Evolutionary conservation across 768 basidiomycete genomes (phyloP), one percentile per base, ranked within the genome.

Genomic region (Dioszegia hungarica): DNA sequence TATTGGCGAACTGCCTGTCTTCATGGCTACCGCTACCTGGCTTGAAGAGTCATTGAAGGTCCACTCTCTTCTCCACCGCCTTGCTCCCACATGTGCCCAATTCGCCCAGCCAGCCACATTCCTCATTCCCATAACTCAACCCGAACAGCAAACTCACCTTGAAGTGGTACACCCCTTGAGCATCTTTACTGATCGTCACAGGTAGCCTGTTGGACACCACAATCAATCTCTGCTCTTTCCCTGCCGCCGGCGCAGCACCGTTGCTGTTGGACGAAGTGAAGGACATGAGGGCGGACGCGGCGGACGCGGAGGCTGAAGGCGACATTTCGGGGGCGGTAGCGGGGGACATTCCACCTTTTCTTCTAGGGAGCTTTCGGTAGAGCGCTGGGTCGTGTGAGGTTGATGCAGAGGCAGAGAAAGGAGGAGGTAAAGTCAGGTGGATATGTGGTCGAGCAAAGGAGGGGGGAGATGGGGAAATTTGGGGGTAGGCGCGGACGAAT

Each of bases 121-220:
- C 28, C 8, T 25, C 44, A 19, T n/a, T n/a, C 46, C 8, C 8
- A 9, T 19, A 14, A 31, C 46, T 14, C 11, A 29, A 48, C 11
- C 11, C 46, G 12, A 10, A 4, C 22, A 27, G n/a, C 29, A 31
- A 5, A 56, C 75, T 51, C 45, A 73, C 75, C 67, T 75, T 77
- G 84, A 95, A 98, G 80, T 93, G 89, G 78, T 93, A 97, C 76
- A 94, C 86, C 74, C 92, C 92, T 49, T 81, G 79, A 14, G 83
- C 85, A 83, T 97, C 93, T 79, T 91, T 94, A 76, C 81, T 89
- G 74, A 98, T 97, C 44, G 94, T 95, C 59, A 98, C 83, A 20
- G 94, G 94, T 57, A 98, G 86, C 52, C 94, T 85, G 79, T 97
- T 97, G 49, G 89, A 88, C 72, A 97, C 90, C 69, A 97, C 90